Base-by-base conservation (phyloP, 352 stramenopile genomes). In the Phytophthora europaea region DNA sequence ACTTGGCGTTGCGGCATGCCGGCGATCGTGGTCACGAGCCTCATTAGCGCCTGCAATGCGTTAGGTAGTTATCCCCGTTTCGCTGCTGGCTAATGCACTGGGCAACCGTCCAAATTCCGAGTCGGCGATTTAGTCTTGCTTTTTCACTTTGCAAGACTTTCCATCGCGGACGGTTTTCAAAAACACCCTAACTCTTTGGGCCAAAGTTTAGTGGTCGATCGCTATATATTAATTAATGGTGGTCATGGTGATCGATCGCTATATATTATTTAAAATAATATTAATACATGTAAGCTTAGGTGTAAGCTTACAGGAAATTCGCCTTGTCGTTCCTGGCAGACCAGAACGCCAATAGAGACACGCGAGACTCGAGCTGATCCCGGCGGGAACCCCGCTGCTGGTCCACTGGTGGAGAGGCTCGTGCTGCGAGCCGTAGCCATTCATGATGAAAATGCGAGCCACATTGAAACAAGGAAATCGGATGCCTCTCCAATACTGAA, bases 41-140 rank as follows among this genome's bases (percentile, higher is more conserved):
- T 23, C 45, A 16, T 67, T 40, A 45, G 16, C 50, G 4, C 18
- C 6, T 22, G 40, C 60, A 62, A 48, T 57, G 51, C 66, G 48
- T 58, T 28, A 28, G 48, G 8, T 31, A 16, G 7, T 33, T 48
- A 16, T 51, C 58, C 65, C 47, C 47, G n/a, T 67, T 51, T 67
- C 48, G 36, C 58, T 59, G 50, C 38, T 64, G 52, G 9, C 38
- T 63, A 58, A 69, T 69, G 62, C 55, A 52, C 38, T 38, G 58
- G 51, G 48, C 60, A 72, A 62, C 50, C 54, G 45, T 53, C 45
- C 31, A 20, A 51, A 50, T 72, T 48, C 36, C 56, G 45, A 34
- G 53, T 20, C 6, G 40, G 36, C 34, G 64, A 16, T 34, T 28
- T 4, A 26, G 47, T 53, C 47, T 28, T 22, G 47, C 48, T 22